Base-by-base conservation (phyloP, 306 rosid species). In the Fragaria iinumae region DNA sequence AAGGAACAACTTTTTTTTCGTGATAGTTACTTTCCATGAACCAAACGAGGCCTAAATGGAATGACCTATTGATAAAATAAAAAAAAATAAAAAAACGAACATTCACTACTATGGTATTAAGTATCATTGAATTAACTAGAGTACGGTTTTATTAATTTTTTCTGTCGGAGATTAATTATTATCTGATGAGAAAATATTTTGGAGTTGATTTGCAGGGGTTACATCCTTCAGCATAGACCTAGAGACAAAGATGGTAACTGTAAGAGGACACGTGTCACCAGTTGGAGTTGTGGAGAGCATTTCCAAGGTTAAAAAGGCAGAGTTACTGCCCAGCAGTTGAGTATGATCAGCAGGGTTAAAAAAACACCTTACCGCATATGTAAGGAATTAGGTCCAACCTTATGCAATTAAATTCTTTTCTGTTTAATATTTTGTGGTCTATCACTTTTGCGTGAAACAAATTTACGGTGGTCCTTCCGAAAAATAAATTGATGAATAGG, bases 281-380 rank as follows among this genome's bases (percentile, higher is more conserved):
- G 78, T 70, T 47, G 92, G 78, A 69, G 96, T 94, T 1, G 71
- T 92, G 32, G 90, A 94, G 83, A 94, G 97, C 84, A 82, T 94
- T 82, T 94, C 98, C 10, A 94, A 88, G 90, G 91, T 94, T 45
- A 94, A 89, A 73, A 91, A 84, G 60, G 98, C 98, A 0, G 98
- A 94, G 79, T 74, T 94, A 32, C 87, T 96, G 90, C 70, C 85
- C 14, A 1, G 47, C 64, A 65, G 70, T 56, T 73, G 76, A 72
- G 32, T 55, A 4, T 9, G 29, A 56, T 56, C 60, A 9, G 44
- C 44, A 5, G 63, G 63, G 2, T 23, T 10, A 41, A 41, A 41
- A 25, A 63, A 32, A 5, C 3, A 34, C 12, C 21, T 21, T 12
- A 56, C 2, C n/a, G 21, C 38, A 38, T 3, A 14, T 0, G 14